Base-by-base conservation (phyloP, 2,329 filamentous ascomycete species). In the Didymella pinodella region DNA sequence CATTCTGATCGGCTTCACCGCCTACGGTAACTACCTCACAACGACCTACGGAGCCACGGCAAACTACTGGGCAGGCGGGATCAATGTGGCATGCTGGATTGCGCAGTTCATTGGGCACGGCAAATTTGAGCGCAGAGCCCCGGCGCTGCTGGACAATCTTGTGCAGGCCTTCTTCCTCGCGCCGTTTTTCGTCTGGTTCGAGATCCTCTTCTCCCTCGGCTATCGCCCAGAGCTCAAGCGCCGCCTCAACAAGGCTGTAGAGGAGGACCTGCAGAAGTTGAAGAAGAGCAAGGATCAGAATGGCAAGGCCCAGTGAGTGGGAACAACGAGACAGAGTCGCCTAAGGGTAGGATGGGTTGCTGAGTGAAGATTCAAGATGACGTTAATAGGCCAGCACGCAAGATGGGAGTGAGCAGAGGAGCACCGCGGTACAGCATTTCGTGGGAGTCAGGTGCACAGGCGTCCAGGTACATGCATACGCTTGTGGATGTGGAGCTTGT, bases 121-220 rank as follows among this genome's bases (percentile, higher is more conserved):
- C 36, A 87, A 85, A 49, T 98, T 92, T 68, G 95, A 98, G 79
- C 88, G 91, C 20, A 87, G 94, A 51, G 92, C 93, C 2, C 95
- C 94, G 7, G 94, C 93, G 4, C 80, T 98, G 64, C 81, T 98
- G 47, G 93, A 98, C 79, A 98, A 97, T 72, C 80, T 98, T 41
- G 84, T 96, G 47, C 95, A 98, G 79, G 93, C 95, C 28, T 78
- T 98, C 64, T 94, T 98, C 72, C 84, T 98, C 25, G 95, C 95
- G 0, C 95, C 95, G 8, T 90, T 99, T 72, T 99, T 98, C 70
- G 94, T 98, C 58, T 99, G 95, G 91, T 90, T 99, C 69, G 93
- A 98, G 81, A 80, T 96, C 25, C 84, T 99, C 26, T 99, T 99
- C 82, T 88, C 84, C 71, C 86, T 96, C 49, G 95, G 95, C 48